Base-by-base conservation (phyloP, 257 asterid genomes). In the Vinca minor region DNA sequence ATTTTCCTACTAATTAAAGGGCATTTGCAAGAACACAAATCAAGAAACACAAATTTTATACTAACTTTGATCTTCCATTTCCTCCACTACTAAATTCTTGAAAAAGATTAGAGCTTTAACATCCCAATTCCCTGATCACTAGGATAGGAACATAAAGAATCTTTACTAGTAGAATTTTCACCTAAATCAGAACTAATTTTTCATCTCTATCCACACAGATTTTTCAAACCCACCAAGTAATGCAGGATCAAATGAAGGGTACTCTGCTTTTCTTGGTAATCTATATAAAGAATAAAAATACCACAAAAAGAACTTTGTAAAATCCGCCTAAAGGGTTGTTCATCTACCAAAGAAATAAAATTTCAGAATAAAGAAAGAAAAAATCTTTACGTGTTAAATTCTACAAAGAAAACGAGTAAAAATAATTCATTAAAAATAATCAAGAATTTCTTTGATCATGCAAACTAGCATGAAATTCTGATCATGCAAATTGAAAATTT, bases 271-370 rank as follows among this genome's bases (percentile, higher is more conserved):
- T 76, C 66, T 64, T 61, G 42, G 66, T 76, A 63, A 61, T 61
- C 47, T 63, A 41, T 8, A 68, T 34, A 50, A 38, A 50, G 36
- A 21, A 29, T 1, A 11, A 42, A 44, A 69, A 60, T 62, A 61
- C 63, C 65, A 55, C 56, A 63, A 54, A 63, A 0, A 46, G 38
- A 69, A 69, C 90, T 26, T 81, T 73, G 93, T 71, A 53, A 20
- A 65, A 39, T 83, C 89, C 93, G 91, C 82, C 79, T 59, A 71
- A n/a, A 77, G 88, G 88, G 79, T 86, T 68, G 97, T 76, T 85
- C 86, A 87, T 82, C 97, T 76, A 85, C 95, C 89, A 74, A 82
- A 60, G 69, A 65, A 79, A 82, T 55, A 77, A 71, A 13, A 34
- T 34, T 18, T 60, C 20, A 62, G 36, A 71, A 64, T 41, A 35